Percentiles rank a stretch among this genome's conserved stretches.
These are phyloP conservation scores for Alternaria brassicae DNA, from an alignment of 2,329 filamentous ascomycete species.

Conservation along the genomic window DNA sequence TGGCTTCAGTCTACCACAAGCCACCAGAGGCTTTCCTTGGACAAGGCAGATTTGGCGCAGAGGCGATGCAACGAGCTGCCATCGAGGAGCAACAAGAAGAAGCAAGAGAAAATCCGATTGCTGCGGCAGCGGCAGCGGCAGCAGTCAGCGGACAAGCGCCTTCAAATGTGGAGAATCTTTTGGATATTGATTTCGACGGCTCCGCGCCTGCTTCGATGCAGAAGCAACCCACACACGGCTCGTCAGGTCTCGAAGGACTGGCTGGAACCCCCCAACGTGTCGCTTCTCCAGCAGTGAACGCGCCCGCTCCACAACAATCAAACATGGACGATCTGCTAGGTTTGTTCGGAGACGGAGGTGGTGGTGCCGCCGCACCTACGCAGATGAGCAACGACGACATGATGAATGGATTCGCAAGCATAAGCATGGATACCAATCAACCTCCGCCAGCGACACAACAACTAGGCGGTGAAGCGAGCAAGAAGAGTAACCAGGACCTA, in stretches of 20 bases:
- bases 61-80: slow-evolving; percentile 91
- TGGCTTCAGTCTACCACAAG: slow-evolving; percentile 98
- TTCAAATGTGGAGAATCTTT: slow-evolving; percentile 88
- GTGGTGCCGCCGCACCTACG: slow-evolving; percentile 41
- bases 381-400: slow-evolving; percentile 61
- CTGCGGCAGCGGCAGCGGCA: slow-evolving; percentile 77
- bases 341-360: slow-evolving; percentile 61
- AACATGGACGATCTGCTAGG: slow-evolving; percentile 85
- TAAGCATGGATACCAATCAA: slow-evolving; percentile 74
- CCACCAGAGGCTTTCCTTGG: slow-evolving; percentile 97
- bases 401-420: slow-evolving; percentile 81
- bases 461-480: slow-evolving; percentile 59
- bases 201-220: slow-evolving; percentile 88
- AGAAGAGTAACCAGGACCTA: slow-evolving; percentile 64
- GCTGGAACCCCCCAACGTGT: slow-evolving; percentile 73
- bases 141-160: slow-evolving; percentile 64
- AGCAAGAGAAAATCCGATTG: slow-evolving; percentile 90
- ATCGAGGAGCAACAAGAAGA: slow-evolving; percentile 96
- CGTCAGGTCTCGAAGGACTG: slow-evolving; percentile 61
- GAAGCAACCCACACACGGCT: slow-evolving; percentile 61
- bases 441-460: slow-evolving; percentile 71
- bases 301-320: slow-evolving; percentile 54
- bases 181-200: slow-evolving; percentile 96
- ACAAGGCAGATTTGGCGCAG: slow-evolving; percentile 90
- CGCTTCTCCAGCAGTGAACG: slow-evolving; percentile 65